These are phyloP conservation scores for Tothia fuscella DNA, from an alignment of 2,329 filamentous ascomycete species.

Conservation along the genomic window DNA sequence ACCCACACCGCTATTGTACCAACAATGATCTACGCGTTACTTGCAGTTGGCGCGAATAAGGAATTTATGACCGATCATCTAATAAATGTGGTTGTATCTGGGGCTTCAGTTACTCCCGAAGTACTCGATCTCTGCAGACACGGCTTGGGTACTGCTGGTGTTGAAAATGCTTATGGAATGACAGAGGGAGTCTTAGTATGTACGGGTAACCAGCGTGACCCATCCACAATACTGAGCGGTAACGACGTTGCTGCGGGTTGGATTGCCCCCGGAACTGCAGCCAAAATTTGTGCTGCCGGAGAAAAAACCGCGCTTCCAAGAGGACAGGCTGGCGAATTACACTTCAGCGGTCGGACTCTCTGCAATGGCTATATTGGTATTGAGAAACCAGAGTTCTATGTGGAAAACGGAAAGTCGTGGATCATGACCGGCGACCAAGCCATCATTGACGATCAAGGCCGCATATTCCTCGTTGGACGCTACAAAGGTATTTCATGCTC, in stretches of 20 bases:
- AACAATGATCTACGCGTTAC: conserved; percentile 22
- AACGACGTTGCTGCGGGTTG: conserved; percentile 32
- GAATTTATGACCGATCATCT: conserved; percentile 20
- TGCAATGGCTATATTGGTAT: conserved; percentile 25
- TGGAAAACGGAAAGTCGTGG: conserved; percentile 25
- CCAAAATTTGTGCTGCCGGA: conserved; percentile 26
- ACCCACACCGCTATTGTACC: conserved; percentile 24
- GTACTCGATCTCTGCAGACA: conserved; percentile 24
- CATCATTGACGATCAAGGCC: conserved; percentile 26
- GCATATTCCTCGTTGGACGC: conserved; percentile 29
- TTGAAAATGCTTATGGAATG: conserved; percentile 34
- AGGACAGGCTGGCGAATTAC: conserved; percentile 29
- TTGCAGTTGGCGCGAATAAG: conserved; percentile 19
- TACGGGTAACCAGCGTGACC: conserved; percentile 29
- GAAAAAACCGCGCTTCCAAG: conserved; percentile 19
- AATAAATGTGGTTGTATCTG: conserved; percentile 21
- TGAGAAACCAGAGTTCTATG: conserved; percentile 24
- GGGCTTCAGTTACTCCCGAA: conserved; percentile 26
- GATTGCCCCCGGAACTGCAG: conserved; percentile 14
- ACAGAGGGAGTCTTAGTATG: conserved; percentile 29
- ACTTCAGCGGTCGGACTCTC: conserved; percentile 27
- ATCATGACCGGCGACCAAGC: conserved; percentile 32
- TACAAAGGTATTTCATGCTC: too few species aligned
- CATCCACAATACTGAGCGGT: conserved; percentile 20
- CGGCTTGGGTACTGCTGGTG: conserved; percentile 21